Evolutionary conservation across 345 rosid genomes (phyloP), one percentile per base, ranked within the genome.

Genomic region (Aquilaria yunnanensis): DNA sequence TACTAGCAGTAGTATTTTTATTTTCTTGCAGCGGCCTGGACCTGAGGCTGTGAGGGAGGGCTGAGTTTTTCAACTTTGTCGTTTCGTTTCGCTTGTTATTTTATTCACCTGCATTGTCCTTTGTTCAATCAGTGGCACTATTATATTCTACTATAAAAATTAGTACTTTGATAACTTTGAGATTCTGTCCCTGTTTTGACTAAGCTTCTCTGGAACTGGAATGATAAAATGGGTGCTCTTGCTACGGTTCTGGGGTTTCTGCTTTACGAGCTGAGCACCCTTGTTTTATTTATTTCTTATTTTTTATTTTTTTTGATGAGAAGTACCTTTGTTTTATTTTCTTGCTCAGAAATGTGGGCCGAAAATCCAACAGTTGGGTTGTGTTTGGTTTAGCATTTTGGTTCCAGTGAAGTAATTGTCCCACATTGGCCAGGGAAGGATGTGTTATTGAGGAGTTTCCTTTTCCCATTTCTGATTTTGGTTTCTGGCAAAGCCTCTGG

Each of bases 51-150:
- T 37, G 43, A 37, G 43, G 43, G 5, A 9, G 8, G 43, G 43
- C 7, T 1, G 7, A 70, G 57, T 51, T 62, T 63, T 65, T 63
- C 31, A 1, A 51, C 57, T 76, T 83, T 81, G 92, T 79, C 85
- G 83, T 77, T 78, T 78, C 63, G 12, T 47, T 66, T 52, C 64
- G 14, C 62, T 62, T 76, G 50, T 49, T 51, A 69, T 61, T 59
- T 54, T 14, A 53, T 45, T 60, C 12, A 12, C 48, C 61, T 51
- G 55, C 60, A 48, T 54, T 47, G 30, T 80, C 67, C 58, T 68
- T 16, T 11, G 3, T 29, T 29, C 29, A 43, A 56, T 11, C 34
- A 53, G 45, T 56, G 56, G 43, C 52, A 59, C 55, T 64, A 51
- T 53, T 52, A 30, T 66, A 59, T 61, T 77, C 70, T 23, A 64